phyloP scores from a whole-genome alignment of 2,329 filamentous ascomycete genomes.

The Chlorencoelia australis region DNA sequence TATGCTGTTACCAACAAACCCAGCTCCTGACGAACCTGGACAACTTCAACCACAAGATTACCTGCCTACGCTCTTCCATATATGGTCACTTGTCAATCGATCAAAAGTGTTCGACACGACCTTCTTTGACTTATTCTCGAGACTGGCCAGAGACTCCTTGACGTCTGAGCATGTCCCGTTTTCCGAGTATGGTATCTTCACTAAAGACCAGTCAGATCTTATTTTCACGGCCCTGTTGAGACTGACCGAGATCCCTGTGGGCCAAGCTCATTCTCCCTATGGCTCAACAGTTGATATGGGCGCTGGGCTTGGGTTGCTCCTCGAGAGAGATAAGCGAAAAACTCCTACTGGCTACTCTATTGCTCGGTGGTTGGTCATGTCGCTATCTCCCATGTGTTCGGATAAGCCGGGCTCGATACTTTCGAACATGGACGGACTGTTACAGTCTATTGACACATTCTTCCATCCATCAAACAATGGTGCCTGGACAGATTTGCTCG shows the following conservation, averaged over 20 bases:
- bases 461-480: constrained; percentile 98
- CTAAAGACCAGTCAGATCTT: constrained; percentile 78
- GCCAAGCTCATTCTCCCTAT: constrained; percentile 90
- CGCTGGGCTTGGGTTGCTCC: constrained; percentile 71
- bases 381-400: constrained; percentile 74
- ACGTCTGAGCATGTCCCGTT: constrained; percentile 67
- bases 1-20: constrained; percentile 74
- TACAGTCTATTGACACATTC: constrained; percentile 95
- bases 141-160: constrained; percentile 76
- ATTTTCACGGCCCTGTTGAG: constrained; percentile 88
- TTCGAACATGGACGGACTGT: constrained; percentile 76
- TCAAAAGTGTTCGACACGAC: constrained; percentile 80
- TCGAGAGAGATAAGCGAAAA: constrained; percentile 89
- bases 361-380: constrained; percentile 87
- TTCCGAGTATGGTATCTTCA: constrained; percentile 81
- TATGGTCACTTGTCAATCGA: constrained; percentile 88
- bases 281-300: constrained; percentile 69
- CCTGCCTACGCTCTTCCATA: constrained; percentile 87
- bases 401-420: constrained; percentile 71
- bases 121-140: constrained; percentile 82
- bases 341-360: constrained; percentile 88
- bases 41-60: constrained; percentile 83
- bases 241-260: constrained; percentile 89
- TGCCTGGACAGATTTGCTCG: constrained; percentile 78
- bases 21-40: constrained; percentile 58